Evolutionary conservation across 768 basidiomycete species (phyloP).

Genomic region (Trametes villosa): DNA sequence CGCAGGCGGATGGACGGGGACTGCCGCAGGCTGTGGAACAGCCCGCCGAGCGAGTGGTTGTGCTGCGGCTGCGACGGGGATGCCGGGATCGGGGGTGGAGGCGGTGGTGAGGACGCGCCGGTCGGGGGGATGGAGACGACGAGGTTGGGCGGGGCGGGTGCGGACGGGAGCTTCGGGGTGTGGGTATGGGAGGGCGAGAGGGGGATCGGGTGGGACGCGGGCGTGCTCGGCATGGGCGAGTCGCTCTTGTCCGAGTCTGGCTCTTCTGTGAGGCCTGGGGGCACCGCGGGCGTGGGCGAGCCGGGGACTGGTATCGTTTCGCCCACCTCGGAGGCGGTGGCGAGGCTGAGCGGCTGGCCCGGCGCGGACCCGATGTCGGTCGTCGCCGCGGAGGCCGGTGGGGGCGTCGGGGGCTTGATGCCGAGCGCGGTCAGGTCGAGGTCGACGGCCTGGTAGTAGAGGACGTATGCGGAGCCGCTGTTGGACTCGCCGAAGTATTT

Average conservation of each 20-base stretch:
- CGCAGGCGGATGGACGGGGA: constrained; percentile 31
- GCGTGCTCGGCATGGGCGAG: constrained; percentile 31
- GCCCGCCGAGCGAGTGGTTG: constrained; percentile 23
- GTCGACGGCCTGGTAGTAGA: constrained; percentile 96
- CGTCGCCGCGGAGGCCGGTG: constrained; percentile 19
- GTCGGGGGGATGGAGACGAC: constrained; percentile 18
- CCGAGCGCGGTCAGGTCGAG: constrained; percentile 78
- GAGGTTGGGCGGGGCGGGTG: constrained; percentile 16
- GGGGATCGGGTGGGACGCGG: constrained; percentile 24
- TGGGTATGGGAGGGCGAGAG: constrained; percentile 24
- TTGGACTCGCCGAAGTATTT: constrained; percentile 94
- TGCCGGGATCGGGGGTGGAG: constrained; percentile 15
- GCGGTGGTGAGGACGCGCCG: constrained; percentile 12
- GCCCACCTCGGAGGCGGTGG: background rate
- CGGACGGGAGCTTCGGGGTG: constrained; percentile 23
- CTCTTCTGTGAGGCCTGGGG: constrained; percentile 43
- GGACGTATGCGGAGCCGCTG: constrained; percentile 90
- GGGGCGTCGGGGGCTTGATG: constrained; percentile 46
- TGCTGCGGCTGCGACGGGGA: constrained; percentile 22
- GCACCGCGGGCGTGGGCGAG: constrained; percentile 33
- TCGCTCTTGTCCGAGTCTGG: constrained; percentile 25
- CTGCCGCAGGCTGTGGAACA: constrained; percentile 33
- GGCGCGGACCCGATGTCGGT: constrained; percentile 19
- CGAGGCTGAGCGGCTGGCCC: constrained; percentile 21
- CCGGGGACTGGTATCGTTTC: constrained; percentile 4